A percentile compares a stretch with the other conserved stretches of the same genome.
Conservation (phyloP, 2,329 filamentous ascomycete genomes). For the Verticillium nubilum region DNA sequence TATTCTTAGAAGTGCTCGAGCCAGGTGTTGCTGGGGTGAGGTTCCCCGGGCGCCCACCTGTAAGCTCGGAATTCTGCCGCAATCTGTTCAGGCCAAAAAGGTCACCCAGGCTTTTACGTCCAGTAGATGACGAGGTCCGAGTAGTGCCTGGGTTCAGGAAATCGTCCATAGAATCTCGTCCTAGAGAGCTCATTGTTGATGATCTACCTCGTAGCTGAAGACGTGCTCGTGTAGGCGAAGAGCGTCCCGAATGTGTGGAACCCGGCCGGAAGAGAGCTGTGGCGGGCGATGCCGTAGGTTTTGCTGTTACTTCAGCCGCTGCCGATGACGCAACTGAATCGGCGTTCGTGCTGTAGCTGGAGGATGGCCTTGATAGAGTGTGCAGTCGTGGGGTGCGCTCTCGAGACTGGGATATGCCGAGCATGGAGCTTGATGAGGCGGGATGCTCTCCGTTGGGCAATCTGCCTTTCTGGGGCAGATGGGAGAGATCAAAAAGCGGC, state of each 20-base stretch:
- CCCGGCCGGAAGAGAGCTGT: slow-evolving; percentile 43
- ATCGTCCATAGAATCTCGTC: slow-evolving; percentile 66
- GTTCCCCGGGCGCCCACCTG: slow-evolving; percentile 58
- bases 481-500: slow-evolving; percentile 77
- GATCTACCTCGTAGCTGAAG: slow-evolving; percentile 68
- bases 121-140: slow-evolving; percentile 83
- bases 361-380: slow-evolving; percentile 8
- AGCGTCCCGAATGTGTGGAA: slow-evolving; percentile 55
- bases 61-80: slow-evolving; percentile 73
- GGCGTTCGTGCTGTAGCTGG: slow-evolving; percentile 9
- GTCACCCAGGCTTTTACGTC: slow-evolving; percentile 88
- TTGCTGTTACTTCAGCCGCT: slow-evolving; percentile 20
- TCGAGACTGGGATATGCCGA: slow-evolving; percentile 18
- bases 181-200: slow-evolving; percentile 82
- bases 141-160: slow-evolving; percentile 60
- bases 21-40: slow-evolving; percentile 64
- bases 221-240: slow-evolving; percentile 58
- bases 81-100: slow-evolving; percentile 74
- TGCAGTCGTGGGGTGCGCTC: slow-evolving; percentile 6
- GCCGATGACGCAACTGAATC: slow-evolving; percentile 23
- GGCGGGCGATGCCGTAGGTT: slow-evolving; percentile 36
- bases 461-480: slow-evolving; percentile 71
- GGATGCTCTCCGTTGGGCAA: slow-evolving; percentile 21
- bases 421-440: slow-evolving; percentile 37
- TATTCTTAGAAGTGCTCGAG: slow-evolving; percentile 69